Conservation (phyloP, 83 land plant genomes). For the Diphasiastrum complanatum region DNA sequence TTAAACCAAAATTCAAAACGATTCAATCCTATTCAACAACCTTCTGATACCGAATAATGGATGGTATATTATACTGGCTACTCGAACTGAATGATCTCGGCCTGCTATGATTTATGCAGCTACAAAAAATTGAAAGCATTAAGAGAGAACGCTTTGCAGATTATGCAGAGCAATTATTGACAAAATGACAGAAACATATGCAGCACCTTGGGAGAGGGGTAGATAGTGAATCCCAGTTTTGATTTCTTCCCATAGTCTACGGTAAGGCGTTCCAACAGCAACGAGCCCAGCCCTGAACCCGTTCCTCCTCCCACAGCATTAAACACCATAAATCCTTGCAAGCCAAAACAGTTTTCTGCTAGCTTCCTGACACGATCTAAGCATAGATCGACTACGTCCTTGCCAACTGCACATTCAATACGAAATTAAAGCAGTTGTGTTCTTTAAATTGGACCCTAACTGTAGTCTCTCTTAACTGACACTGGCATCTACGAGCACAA, state of each 20-base stretch:
- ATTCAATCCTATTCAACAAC: too few species aligned
- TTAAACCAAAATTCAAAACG: too few species aligned
- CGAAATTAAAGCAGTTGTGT: too few species aligned
- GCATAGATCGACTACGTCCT: conserved; percentile 33
- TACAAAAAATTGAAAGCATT: too few species aligned
- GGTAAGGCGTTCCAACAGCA: conserved; percentile 29
- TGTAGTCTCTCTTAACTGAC: neutral
- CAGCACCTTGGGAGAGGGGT: conserved; percentile 48
- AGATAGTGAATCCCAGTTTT: conserved; percentile 36
- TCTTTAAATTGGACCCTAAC: too few species aligned
- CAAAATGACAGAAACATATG: too few species aligned
- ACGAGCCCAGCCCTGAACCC: conserved; percentile 30
- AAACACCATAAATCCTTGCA: conserved; percentile 29
- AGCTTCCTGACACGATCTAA: conserved; percentile 23
- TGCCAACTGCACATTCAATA: conserved; percentile 22
- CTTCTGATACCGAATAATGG: too few species aligned
- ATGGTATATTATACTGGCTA: too few species aligned
- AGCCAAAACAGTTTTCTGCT: conserved; percentile 25
- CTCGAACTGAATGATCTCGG: too few species aligned
- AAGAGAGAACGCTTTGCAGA: too few species aligned
- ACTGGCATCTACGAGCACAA: neutral
- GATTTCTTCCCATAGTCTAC: conserved; percentile 32
- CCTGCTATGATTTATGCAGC: too few species aligned
- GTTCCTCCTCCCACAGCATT: conserved; percentile 27
- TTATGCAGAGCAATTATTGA: too few species aligned